A percentile compares a stretch with the other conserved stretches of the same genome.
These are phyloP conservation scores for Eimeria maxima DNA, from an alignment of 169 alveolate species.

Conservation along the genomic window DNA sequence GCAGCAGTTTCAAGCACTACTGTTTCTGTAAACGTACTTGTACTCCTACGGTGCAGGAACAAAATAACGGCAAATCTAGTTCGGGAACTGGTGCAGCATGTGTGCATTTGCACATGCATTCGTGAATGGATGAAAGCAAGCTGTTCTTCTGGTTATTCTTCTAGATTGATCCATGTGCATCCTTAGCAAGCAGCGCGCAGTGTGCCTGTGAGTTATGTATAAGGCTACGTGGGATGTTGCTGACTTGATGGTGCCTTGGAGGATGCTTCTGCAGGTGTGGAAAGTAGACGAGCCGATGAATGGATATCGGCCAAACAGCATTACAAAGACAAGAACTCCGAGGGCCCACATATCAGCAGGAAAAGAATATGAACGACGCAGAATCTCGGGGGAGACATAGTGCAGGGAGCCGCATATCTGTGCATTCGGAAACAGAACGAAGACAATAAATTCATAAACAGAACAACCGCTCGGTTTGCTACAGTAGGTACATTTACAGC, in stretches of 20 bases:
- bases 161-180: not conserved
- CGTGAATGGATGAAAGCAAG: not conserved
- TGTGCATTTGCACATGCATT: not conserved
- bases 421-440: not conserved
- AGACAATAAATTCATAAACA: too few relatives aligned
- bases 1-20: too few relatives aligned
- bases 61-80: too few relatives aligned
- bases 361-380: slow-evolving; percentile 24
- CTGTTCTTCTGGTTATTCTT: too few relatives aligned
- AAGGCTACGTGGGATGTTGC: not conserved
- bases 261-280: not conserved
- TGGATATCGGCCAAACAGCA: slow-evolving; percentile 87
- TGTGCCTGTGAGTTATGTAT: too few relatives aligned
- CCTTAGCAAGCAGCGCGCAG: too few relatives aligned
- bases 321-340: slow-evolving; percentile 87
- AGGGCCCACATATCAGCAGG: slow-evolving; percentile 89
- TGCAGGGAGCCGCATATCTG: slow-evolving; percentile 66
- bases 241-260: not conserved
- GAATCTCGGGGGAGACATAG: slow-evolving; percentile 55
- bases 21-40: too few relatives aligned
- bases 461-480: too few relatives aligned
- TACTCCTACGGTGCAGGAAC: too few relatives aligned
- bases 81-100: too few relatives aligned
- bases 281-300: slow-evolving; percentile 70
- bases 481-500: too few relatives aligned